Base-by-base conservation (phyloP, 768 basidiomycete genomes). In the Trametes cingulata region DNA sequence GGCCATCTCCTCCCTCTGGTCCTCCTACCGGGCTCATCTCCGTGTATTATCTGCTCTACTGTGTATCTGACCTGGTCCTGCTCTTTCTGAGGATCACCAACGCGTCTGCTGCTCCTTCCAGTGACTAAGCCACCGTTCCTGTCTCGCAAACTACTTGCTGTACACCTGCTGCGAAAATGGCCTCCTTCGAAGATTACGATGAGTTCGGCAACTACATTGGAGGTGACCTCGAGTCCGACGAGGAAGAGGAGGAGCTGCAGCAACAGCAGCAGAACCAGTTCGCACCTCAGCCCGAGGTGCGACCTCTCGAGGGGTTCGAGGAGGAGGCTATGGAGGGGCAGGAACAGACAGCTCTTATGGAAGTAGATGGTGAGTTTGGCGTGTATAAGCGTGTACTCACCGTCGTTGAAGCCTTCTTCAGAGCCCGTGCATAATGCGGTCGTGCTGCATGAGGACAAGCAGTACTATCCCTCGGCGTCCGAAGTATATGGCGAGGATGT, bases 151-250 rank as follows among this genome's bases (percentile, higher is more conserved):
- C 39, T 37, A n/a, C 22, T 22, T 29, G 19, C 56, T 27, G 8
- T 20, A 13, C 46, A 24, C 45, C 8, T n/a, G 42, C 25, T 33
- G 20, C 43, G 17, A 49, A 39, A 22, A 85, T 85, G 84, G 82
- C 80, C 40, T 85, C 84, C 27, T 76, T 83, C 60, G 81, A 92
- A 66, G 91, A 93, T 72, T 93, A 93, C 69, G 91, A 93, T 69
- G 91, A 98, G 77, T 96, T 96, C 71, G 95, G 95, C 66, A 98
- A 97, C 81, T 97, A 98, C 76, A 95, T 98, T 72, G 95, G 95
- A 61, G 93, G 86, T 24, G 95, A 96, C 78, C 78, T 96, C 48
- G 93, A 91, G 68, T 96, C 94, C 35, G 95, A 96, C 69, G 89
- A 91, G 51, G 85, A 71, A 64, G 88, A 84, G 58, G 84, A 83